These are phyloP conservation scores for Hippophae rhamnoides DNA, from an alignment of 306 rosid genomes.

Conservation along the genomic window DNA sequence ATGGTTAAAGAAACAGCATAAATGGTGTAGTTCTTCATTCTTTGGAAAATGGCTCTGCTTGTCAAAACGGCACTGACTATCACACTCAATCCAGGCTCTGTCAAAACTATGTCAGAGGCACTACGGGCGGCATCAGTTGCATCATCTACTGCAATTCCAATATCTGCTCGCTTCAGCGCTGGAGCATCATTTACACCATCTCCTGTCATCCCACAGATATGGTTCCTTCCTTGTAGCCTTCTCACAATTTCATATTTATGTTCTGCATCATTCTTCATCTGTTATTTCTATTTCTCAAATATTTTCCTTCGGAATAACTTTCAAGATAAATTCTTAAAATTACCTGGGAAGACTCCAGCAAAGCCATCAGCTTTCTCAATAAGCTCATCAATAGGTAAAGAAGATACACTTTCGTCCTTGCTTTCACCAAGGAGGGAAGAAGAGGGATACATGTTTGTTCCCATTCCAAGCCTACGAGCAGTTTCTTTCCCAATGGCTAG, in stretches of 20 bases:
- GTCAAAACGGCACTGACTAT: constrained; percentile 79
- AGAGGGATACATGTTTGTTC: constrained; percentile 94
- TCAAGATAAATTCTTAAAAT: background rate
- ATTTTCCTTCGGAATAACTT: background rate
- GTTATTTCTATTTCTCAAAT: constrained; percentile 2
- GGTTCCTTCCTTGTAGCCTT: constrained; percentile 69
- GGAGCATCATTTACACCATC: constrained; percentile 98
- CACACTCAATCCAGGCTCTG: constrained; percentile 89
- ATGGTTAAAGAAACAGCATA: constrained; percentile 88
- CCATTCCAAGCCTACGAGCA: constrained; percentile 95
- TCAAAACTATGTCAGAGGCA: constrained; percentile 83
- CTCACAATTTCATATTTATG: constrained; percentile 88
- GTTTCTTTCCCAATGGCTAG: constrained; percentile 91
- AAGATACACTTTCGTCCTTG: constrained; percentile 48
- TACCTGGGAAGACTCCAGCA: constrained; percentile 93
- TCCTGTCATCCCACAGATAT: constrained; percentile 91
- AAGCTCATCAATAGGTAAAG: constrained; percentile 70
- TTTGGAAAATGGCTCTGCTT: constrained; percentile 83
- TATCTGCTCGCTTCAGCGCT: constrained; percentile 71
- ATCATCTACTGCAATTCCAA: constrained; percentile 91
- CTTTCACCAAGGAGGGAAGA: constrained; percentile 79
- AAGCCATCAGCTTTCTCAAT: constrained; percentile 94
- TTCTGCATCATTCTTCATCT: constrained; percentile 32
- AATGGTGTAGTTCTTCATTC: constrained; percentile 92
- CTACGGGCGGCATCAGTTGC: constrained; percentile 92